Evolutionary conservation across 2,329 filamentous ascomycete species (phyloP).

Genomic region (Sporothrix dimorphospora): DNA sequence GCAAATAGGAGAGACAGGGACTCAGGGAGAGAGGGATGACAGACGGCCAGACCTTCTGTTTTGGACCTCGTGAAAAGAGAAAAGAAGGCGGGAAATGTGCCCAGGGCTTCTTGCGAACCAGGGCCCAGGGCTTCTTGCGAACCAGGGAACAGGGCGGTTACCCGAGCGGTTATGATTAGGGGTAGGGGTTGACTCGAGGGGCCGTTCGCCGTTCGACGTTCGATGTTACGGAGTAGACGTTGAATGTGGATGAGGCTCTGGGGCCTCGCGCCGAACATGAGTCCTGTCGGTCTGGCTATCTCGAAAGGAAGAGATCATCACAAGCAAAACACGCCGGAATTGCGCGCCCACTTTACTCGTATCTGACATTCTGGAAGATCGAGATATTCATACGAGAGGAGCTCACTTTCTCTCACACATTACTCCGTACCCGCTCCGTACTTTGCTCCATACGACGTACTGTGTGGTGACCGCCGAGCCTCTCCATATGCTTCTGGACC

Average conservation of each 20-base stretch:
- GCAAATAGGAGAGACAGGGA: background rate
- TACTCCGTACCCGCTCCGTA: background rate
- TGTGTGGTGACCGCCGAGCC: background rate
- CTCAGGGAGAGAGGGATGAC: no score
- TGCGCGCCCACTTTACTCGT: background rate
- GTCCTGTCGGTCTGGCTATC: background rate
- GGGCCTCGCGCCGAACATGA: background rate
- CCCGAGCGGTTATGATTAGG: constrained; percentile 4
- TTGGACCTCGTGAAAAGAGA: background rate
- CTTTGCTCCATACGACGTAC: background rate
- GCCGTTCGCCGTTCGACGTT: background rate
- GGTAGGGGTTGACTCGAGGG: background rate
- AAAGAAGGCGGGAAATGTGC: background rate
- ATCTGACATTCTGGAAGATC: constrained; percentile 1
- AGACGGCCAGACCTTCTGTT: background rate
- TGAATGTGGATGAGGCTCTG: constrained; percentile 1
- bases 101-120: background rate
- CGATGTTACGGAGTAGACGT: background rate
- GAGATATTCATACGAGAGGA: constrained; percentile 7
- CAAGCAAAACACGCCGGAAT: background rate
- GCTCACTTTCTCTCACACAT: background rate
- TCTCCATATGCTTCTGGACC: constrained; percentile 15
- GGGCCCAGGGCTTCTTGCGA: background rate
- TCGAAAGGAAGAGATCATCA: background rate
- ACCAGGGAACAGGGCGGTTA: constrained; percentile 2